Evolutionary conservation across 2,329 filamentous ascomycete species (phyloP), one percentile per base, ranked within the genome.

Genomic region (Bipolaris sorokiniana): DNA sequence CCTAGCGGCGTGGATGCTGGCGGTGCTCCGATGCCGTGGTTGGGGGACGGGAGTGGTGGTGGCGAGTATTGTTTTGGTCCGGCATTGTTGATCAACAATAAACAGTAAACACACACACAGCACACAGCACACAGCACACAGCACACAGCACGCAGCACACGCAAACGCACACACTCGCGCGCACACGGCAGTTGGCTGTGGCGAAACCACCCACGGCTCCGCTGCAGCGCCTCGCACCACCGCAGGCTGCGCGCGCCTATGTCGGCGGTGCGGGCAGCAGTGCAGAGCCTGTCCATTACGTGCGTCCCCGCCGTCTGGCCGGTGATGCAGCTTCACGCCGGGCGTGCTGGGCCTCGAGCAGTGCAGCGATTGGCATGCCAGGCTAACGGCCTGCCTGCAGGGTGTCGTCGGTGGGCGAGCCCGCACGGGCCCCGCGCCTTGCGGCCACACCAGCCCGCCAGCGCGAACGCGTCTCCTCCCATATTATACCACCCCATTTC

Each of bases 401-500:
- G 53, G 58, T 33, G 54, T 49, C 40, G 28, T 48, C 38, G 54
- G 58, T 57, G 58, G 54, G 53, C 42, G 41, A 38, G 45, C 15
- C 15, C 15, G 55, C 58, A 54, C 58, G 52, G 58, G 13, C 58
- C 58, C 31, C 16, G 34, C 33, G 48, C 48, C 48, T 48, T 46
- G 51, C 55, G 54, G 53, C 59, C 49, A 55, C 56, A 62, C 61
- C 26, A 28, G 26, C 26, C 26, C 26, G 26, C 26, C 59, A 54
- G 67, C 65, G 63, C 66, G 66, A 60, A 56, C 65, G 65, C 67
- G 65, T 64, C 63, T 38, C 57, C 46, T 51, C 57, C 59, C 63
- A 63, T 66, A 60, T 64, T 66, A 60, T 64, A 61, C 65, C 69
- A 66, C 56, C 22, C 28, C 54, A 31, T 45, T 64, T 62, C 59